These are phyloP conservation scores for Phytophthora pluvialis DNA, from an alignment of 352 stramenopile species.

Conservation along the genomic window DNA sequence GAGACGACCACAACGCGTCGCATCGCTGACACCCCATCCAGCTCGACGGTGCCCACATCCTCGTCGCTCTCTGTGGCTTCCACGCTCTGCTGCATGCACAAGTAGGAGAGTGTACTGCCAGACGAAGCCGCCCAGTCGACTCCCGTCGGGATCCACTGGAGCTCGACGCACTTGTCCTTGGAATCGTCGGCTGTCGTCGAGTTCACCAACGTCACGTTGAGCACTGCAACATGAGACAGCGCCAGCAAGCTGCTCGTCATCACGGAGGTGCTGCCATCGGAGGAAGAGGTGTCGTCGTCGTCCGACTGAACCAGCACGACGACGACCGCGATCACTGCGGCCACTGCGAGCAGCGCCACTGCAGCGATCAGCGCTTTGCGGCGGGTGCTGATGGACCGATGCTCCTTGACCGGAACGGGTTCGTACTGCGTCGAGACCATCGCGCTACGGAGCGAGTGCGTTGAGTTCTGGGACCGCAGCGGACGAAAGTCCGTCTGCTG, in stretches of 20 bases:
- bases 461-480: constrained; percentile 8
- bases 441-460: constrained; percentile 7
- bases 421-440: constrained; percentile 19
- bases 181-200: constrained; percentile 23
- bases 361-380: constrained; percentile 25
- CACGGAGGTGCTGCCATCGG: constrained; percentile 1
- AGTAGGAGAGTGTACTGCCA: constrained; percentile 33
- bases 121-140: constrained; percentile 37
- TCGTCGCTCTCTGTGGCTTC: constrained; percentile 14
- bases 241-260: constrained; percentile 15
- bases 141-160: constrained; percentile 38
- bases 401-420: constrained; percentile 12
- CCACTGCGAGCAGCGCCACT: constrained; percentile 15
- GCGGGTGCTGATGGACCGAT: constrained; percentile 19
- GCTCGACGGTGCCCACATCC: constrained; percentile 25
- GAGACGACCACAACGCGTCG: constrained; percentile 34
- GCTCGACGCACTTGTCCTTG: constrained; percentile 35
- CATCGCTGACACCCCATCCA: constrained; percentile 28
- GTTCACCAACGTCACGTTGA: constrained; percentile 30
- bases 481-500: constrained; percentile 17
- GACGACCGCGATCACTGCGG: constrained; percentile 24
- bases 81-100: constrained; percentile 39
- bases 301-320: constrained; percentile 27
- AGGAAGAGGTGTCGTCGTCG: constrained; percentile 13
- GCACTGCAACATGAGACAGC: constrained; percentile 26